A percentile compares a stretch with the other conserved stretches of the same genome.
Conservation (phyloP, 495 filamentous ascomycete species). For the Hypoxylon perforatum region DNA sequence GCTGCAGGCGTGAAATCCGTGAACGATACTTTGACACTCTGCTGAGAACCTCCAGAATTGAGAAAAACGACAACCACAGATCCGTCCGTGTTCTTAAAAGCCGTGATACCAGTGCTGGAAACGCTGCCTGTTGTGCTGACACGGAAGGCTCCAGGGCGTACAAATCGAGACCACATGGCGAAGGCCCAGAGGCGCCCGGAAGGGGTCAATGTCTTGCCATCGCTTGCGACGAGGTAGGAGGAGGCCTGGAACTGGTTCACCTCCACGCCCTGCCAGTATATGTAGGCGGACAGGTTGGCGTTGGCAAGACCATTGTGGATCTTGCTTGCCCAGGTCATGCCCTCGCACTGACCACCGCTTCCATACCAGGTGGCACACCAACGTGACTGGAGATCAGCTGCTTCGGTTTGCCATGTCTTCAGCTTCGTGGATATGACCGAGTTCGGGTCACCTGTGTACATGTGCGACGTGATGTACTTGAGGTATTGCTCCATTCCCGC, state of each 20-base stretch:
- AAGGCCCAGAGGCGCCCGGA: slow-evolving; percentile 63
- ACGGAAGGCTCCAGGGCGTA: slow-evolving; percentile 60
- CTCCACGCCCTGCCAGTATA: slow-evolving; percentile 63
- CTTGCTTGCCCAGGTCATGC: slow-evolving; percentile 65
- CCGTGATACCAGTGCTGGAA: slow-evolving; percentile 52
- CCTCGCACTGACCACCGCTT: slow-evolving; percentile 59
- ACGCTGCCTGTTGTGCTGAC: slow-evolving; percentile 51
- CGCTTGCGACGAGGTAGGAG: slow-evolving; percentile 52
- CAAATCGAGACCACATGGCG: slow-evolving; percentile 58
- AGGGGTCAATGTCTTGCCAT: slow-evolving; percentile 48
- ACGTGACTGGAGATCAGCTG: slow-evolving; percentile 52
- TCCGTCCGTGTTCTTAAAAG: slow-evolving; percentile 61
- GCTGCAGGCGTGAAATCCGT: slow-evolving; percentile 34
- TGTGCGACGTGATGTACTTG: slow-evolving; percentile 59
- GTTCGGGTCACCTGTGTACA: slow-evolving; percentile 55
- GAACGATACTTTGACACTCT: slow-evolving; percentile 43
- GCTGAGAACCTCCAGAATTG: slow-evolving; percentile 52
- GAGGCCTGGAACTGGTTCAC: slow-evolving; percentile 48
- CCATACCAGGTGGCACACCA: slow-evolving; percentile 59
- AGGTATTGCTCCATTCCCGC: slow-evolving; percentile 55
- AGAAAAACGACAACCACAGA: slow-evolving; percentile 56
- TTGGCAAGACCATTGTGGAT: slow-evolving; percentile 58
- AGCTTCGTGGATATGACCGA: slow-evolving; percentile 53
- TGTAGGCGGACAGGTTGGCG: slow-evolving; percentile 58
- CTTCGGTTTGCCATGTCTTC: slow-evolving; percentile 64